Conservation (phyloP, 441 rosid genomes). For the Adansonia grandidieri region DNA sequence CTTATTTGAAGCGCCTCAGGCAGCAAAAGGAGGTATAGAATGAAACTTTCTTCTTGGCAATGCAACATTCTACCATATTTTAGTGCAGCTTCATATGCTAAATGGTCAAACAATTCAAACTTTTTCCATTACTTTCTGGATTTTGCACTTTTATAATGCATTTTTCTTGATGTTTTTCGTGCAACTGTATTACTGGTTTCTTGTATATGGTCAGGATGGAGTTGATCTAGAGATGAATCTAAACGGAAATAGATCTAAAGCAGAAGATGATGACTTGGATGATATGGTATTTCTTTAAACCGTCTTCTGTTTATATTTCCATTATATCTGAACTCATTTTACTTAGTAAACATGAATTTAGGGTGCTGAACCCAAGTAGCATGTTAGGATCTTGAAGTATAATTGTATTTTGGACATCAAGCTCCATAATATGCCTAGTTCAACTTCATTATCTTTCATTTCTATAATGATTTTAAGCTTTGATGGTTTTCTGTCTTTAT, state of each 20-base stretch:
- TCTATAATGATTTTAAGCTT: neutral
- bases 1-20: conserved; percentile 85
- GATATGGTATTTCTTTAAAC: conserved; percentile 60
- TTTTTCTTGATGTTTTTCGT: neutral
- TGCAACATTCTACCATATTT: neutral
- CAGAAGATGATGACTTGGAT: conserved; percentile 74
- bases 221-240: conserved; percentile 85
- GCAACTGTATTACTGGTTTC: conserved; percentile 2
- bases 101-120: neutral
- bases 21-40: conserved; percentile 77
- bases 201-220: conserved; percentile 73
- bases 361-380: neutral
- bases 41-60: conserved; percentile 23
- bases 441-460: neutral
- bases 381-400: neutral
- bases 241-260: conserved; percentile 61
- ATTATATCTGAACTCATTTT: neutral
- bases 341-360: conserved; percentile 2
- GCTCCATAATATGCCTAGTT: conserved; percentile 17
- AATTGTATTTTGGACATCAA: neutral
- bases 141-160: conserved; percentile 2
- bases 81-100: conserved; percentile 11
- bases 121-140: neutral
- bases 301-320: neutral
- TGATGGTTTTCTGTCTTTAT: conserved; percentile 9